A percentile compares a stretch with the other conserved stretches of the same genome.
phyloP scores from a whole-genome alignment of 169 alveolate genomes.

The Plasmodium malariae region DNA sequence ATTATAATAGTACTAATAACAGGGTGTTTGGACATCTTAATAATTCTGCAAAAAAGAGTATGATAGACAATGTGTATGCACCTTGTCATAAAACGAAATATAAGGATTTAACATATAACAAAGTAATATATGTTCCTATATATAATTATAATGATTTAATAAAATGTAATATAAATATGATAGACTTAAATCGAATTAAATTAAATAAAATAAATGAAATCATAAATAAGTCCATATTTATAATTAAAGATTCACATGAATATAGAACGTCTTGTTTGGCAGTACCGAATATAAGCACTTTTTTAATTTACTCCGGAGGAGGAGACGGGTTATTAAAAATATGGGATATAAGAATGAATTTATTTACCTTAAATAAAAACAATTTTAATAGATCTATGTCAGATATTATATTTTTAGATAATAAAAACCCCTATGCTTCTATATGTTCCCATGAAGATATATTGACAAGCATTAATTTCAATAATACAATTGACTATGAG shows the following conservation, averaged over 20 bases:
- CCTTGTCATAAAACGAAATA: slow-evolving; percentile 55
- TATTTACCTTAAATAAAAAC: slow-evolving; percentile 15
- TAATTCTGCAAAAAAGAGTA: not conserved
- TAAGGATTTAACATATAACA: slow-evolving; percentile 33
- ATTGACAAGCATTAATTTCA: slow-evolving; percentile 67
- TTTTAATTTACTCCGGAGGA: slow-evolving; percentile 81
- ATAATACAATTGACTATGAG: slow-evolving; percentile 46
- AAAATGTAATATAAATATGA: slow-evolving; percentile 53
- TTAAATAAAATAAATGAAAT: slow-evolving; percentile 34
- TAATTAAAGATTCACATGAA: slow-evolving; percentile 62
- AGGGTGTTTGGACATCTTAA: not conserved
- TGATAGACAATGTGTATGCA: slow-evolving; percentile 21
- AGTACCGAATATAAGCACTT: slow-evolving; percentile 67
- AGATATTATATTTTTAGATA: slow-evolving; percentile 19
- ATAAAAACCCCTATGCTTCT: slow-evolving; percentile 71
- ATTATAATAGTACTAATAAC: not conserved
- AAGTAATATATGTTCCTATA: slow-evolving; percentile 52
- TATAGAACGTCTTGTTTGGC: slow-evolving; percentile 57
- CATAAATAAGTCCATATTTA: slow-evolving; percentile 34
- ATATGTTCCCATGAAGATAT: slow-evolving; percentile 72
- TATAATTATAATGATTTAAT: slow-evolving; percentile 54
- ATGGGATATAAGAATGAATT: slow-evolving; percentile 84
- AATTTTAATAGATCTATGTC: not conserved
- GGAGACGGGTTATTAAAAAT: slow-evolving; percentile 84
- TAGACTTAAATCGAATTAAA: slow-evolving; percentile 49